Conservation (phyloP, 1,139 yeast species). For the Blastobotrys buckinghamii region DNA sequence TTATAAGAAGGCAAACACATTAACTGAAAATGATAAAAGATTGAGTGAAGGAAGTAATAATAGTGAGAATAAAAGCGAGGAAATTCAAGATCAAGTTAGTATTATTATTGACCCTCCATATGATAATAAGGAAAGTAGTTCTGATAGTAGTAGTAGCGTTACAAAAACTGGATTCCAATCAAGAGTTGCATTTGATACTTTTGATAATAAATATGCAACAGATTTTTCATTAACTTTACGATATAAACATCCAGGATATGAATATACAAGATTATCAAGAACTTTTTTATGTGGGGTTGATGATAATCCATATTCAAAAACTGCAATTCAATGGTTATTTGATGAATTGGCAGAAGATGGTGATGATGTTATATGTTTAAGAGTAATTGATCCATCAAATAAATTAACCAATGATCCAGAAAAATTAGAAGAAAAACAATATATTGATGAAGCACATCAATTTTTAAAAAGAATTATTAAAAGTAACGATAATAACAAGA, state of each 20-base stretch:
- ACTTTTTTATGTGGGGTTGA: slow-evolving; percentile 60
- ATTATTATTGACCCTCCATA: no score
- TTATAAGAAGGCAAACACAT: no score
- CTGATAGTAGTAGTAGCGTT: no score
- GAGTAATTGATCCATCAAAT: slow-evolving; percentile 45
- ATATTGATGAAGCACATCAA: slow-evolving; percentile 36
- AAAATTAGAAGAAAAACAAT: slow-evolving; percentile 30
- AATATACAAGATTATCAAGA: slow-evolving; percentile 51
- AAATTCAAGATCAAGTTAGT: no score
- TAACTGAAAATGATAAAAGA: no score
- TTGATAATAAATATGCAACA: slow-evolving; percentile 37
- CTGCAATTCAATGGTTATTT: slow-evolving; percentile 61
- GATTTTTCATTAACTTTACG: slow-evolving; percentile 46
- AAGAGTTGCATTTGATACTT: slow-evolving; percentile 53
- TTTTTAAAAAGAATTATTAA: slow-evolving; percentile 41
- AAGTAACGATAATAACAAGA: slow-evolving; percentile 25
- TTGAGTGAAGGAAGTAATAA: no score
- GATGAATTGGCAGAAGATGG: slow-evolving; percentile 60
- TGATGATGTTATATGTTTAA: slow-evolving; percentile 56
- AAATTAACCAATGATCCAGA: slow-evolving; percentile 21
- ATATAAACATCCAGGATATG: slow-evolving; percentile 51
- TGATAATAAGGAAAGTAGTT: no score
- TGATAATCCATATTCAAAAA: slow-evolving; percentile 49
- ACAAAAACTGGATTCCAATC: slow-evolving; percentile 22
- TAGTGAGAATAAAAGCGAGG: no score